These are phyloP conservation scores for Rhodotorula glutinis DNA, from an alignment of 1,284 basidiomycete genomes.

Conservation along the genomic window DNA sequence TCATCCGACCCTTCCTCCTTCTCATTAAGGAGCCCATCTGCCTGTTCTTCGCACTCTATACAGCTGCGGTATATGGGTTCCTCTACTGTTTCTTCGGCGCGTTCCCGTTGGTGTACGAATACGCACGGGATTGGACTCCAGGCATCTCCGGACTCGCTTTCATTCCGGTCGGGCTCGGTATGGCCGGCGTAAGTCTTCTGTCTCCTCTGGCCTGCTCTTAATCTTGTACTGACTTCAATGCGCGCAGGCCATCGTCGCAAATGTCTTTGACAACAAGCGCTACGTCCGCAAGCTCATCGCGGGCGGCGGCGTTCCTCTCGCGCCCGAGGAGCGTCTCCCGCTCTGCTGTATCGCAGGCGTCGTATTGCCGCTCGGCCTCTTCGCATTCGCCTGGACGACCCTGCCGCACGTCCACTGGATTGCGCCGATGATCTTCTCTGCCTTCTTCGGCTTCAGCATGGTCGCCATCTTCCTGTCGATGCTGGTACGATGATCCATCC, in stretches of 20 bases:
- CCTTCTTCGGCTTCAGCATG: slow-evolving; percentile 53
- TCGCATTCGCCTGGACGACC: slow-evolving; percentile 52
- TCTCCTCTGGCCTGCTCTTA: neutral
- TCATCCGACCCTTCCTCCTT: slow-evolving; percentile 55
- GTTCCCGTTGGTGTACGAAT: slow-evolving; percentile 58
- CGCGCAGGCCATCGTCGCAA: slow-evolving; percentile 52
- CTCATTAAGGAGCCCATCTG: slow-evolving; percentile 68
- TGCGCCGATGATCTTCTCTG: neutral
- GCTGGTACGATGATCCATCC: slow-evolving; percentile 9
- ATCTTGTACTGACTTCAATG: neutral
- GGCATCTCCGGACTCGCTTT: slow-evolving; percentile 58
- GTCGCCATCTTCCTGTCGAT: neutral
- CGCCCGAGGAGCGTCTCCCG: slow-evolving; percentile 57
- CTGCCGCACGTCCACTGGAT: slow-evolving; percentile 12
- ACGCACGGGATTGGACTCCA: slow-evolving; percentile 59
- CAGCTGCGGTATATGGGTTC: slow-evolving; percentile 59
- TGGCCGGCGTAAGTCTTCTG: neutral
- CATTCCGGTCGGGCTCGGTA: slow-evolving; percentile 21
- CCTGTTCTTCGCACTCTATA: slow-evolving; percentile 63
- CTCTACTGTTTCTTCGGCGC: slow-evolving; percentile 37
- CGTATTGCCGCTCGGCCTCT: slow-evolving; percentile 60
- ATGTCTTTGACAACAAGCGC: slow-evolving; percentile 58
- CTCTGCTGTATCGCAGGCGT: slow-evolving; percentile 59
- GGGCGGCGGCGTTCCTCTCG: slow-evolving; percentile 53
- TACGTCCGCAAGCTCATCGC: slow-evolving; percentile 57